Evolutionary conservation across 495 filamentous ascomycete genomes (phyloP), one percentile per base, ranked within the genome.

Genomic region (Podospora appendiculata): DNA sequence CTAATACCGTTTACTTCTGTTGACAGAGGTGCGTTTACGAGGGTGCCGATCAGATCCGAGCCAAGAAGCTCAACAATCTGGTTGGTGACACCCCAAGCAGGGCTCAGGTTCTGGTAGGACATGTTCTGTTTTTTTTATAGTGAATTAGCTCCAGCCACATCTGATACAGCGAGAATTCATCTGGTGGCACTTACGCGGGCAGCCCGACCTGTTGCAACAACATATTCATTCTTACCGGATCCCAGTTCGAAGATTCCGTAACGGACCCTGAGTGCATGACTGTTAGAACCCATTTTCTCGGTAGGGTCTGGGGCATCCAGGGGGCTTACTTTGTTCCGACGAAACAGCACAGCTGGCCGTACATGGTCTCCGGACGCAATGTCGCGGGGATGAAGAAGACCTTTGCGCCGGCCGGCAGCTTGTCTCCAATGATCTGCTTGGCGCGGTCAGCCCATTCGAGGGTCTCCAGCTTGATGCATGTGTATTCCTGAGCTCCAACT

Each of bases 311-410:
- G 5, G 25, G 25, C 5, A 25, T 25, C 25, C 25, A 25, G 25
- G 25, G 25, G 25, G 5, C 25, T 25, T 25, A 25, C 25, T 25
- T 25, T 25, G 91, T 89, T 34, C 88, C 86, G 47, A 96, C 88
- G 60, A 96, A 96, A 66, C 88, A 93, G 70, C 87, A 90, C 1
- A 82, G 91, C 68, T 96, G 91, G n/a, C 91, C 91, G 58, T 95
- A 95, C 90, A 96, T 95, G 10, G 91, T 96, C 73, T 96, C 91
- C 8, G 91, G 88, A 57, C 91, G 79, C 51, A 96, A 75, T 49
- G 91, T 95, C 19, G 91, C 91, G 9, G 91, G 84, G 32, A 95
- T 81, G 56, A 96, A 86, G 68, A 84, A 93, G 32, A 95, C 84
- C 54, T 88, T 87, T 17, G 86, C 85, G 56, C 77, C 79, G 4